phyloP scores from a whole-genome alignment of 805 yeast genomes.

The Starmerella bacillaris region DNA sequence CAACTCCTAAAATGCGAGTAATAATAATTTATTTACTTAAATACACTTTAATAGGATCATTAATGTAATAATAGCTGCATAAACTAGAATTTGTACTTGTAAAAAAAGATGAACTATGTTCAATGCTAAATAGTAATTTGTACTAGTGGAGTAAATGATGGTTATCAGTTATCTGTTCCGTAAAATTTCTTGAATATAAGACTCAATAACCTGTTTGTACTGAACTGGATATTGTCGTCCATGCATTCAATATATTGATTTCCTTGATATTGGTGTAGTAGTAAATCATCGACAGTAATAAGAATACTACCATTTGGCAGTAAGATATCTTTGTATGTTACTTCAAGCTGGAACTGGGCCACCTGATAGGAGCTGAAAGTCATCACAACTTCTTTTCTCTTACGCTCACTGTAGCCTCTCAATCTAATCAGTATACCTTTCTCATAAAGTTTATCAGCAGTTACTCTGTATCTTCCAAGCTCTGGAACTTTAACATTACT shows the following conservation, averaged over 20 bases:
- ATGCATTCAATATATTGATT: slow-evolving; percentile 37
- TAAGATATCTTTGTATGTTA: slow-evolving; percentile 42
- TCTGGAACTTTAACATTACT: slow-evolving; percentile 27
- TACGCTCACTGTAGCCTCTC: slow-evolving; percentile 32
- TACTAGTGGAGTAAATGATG: background rate
- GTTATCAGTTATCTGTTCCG: slow-evolving; percentile 25
- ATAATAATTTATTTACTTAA: too few species aligned
- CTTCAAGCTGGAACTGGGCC: slow-evolving; percentile 58
- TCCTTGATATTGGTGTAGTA: slow-evolving; percentile 58
- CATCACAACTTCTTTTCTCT: slow-evolving; percentile 50
- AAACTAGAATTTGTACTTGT: too few species aligned
- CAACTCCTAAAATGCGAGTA: too few species aligned
- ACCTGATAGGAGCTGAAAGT: slow-evolving; percentile 58
- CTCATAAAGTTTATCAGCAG: slow-evolving; percentile 57
- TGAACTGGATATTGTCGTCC: slow-evolving; percentile 49
- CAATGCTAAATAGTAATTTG: background rate
- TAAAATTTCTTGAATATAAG: slow-evolving; percentile 64
- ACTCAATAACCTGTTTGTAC: slow-evolving; percentile 47
- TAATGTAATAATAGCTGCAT: too few species aligned
- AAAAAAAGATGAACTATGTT: too few species aligned
- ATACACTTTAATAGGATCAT: too few species aligned
- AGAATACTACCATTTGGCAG: slow-evolving; percentile 38
- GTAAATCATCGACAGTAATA: slow-evolving; percentile 51
- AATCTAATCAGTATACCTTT: slow-evolving; percentile 47
- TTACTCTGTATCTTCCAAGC: slow-evolving; percentile 62